Evolutionary conservation across 495 filamentous ascomycete genomes (phyloP).

Genomic region (Clavariopsis aquatica): DNA sequence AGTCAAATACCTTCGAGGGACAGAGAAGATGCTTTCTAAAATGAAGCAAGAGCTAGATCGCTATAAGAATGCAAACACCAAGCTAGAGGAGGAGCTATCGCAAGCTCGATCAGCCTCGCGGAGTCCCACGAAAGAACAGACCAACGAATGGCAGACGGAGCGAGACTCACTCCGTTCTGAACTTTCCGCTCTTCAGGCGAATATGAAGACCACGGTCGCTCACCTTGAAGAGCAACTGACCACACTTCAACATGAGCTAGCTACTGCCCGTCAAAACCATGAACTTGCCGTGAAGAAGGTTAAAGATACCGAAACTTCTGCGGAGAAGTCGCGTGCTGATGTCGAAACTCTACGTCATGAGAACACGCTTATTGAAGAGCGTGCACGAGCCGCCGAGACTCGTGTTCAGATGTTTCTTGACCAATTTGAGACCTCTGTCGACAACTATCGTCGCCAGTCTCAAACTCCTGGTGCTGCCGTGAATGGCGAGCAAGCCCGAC

Average conservation of each 20-base stretch:
- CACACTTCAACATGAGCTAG: constrained; percentile 66
- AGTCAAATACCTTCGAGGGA: constrained; percentile 98
- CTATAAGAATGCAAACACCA: constrained; percentile 82
- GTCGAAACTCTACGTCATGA: constrained; percentile 80
- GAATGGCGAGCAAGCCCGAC: constrained; percentile 43
- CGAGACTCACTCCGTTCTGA: constrained; percentile 65
- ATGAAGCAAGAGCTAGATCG: constrained; percentile 95
- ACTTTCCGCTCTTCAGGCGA: constrained; percentile 64
- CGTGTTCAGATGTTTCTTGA: constrained; percentile 91
- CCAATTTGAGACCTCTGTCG: constrained; percentile 89
- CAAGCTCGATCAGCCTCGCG: constrained; percentile 47
- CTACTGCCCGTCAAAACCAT: constrained; percentile 64
- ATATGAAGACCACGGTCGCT: constrained; percentile 60
- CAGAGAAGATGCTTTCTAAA: constrained; percentile 97
- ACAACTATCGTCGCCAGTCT: constrained; percentile 86
- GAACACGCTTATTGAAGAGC: constrained; percentile 73
- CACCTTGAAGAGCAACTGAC: constrained; percentile 69
- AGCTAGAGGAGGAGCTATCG: constrained; percentile 73
- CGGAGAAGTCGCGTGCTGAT: constrained; percentile 56
- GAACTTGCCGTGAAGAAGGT: constrained; percentile 61
- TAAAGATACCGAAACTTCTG: constrained; percentile 45
- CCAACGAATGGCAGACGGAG: constrained; percentile 74
- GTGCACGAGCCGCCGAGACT: constrained; percentile 85
- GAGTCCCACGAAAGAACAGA: constrained; percentile 47
- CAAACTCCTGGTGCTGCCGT: constrained; percentile 48